phyloP scores from a whole-genome alignment of 2,329 filamentous ascomycete species.

The Verticillium nonalfalfae region DNA sequence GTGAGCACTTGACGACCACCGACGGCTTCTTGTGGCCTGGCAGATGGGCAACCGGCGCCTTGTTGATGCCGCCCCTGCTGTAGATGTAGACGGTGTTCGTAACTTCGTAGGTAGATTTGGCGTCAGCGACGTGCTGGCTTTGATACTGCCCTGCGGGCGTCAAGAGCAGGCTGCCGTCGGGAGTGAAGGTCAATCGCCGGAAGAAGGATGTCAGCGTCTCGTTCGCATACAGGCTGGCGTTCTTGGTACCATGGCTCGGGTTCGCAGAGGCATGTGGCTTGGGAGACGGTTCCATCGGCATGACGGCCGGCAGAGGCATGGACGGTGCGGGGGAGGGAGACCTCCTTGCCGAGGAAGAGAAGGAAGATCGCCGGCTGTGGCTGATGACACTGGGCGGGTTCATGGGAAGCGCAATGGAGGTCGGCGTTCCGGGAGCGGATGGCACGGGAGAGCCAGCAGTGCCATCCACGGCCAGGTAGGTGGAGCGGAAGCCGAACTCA shows the following conservation, averaged over 20 bases:
- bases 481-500: slow-evolving; percentile 62
- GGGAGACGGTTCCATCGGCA: slow-evolving; percentile 86
- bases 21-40: slow-evolving; percentile 98
- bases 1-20: slow-evolving; percentile 90
- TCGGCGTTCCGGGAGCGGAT: slow-evolving; percentile 90
- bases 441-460: slow-evolving; percentile 74
- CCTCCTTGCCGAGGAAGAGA: slow-evolving; percentile 64
- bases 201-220: slow-evolving; percentile 98
- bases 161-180: slow-evolving; percentile 87
- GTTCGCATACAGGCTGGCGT: slow-evolving; percentile 88
- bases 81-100: slow-evolving; percentile 99
- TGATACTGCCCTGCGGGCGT: slow-evolving; percentile 96
- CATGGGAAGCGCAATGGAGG: slow-evolving; percentile 83
- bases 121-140: slow-evolving; percentile 58
- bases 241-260: slow-evolving; percentile 60
- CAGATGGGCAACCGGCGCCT: slow-evolving; percentile 88
- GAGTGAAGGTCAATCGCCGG: slow-evolving; percentile 85
- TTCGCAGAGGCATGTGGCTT: slow-evolving; percentile 58
- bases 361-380: slow-evolving; percentile 64
- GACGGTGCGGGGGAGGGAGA: slow-evolving; percentile 84
- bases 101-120: slow-evolving; percentile 74
- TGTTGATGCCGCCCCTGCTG: slow-evolving; percentile 91
- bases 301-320: slow-evolving; percentile 88
- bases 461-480: slow-evolving; percentile 57
- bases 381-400: slow-evolving; percentile 82